phyloP scores from a whole-genome alignment of 2,329 filamentous ascomycete genomes.

The Fusarium sp. region DNA sequence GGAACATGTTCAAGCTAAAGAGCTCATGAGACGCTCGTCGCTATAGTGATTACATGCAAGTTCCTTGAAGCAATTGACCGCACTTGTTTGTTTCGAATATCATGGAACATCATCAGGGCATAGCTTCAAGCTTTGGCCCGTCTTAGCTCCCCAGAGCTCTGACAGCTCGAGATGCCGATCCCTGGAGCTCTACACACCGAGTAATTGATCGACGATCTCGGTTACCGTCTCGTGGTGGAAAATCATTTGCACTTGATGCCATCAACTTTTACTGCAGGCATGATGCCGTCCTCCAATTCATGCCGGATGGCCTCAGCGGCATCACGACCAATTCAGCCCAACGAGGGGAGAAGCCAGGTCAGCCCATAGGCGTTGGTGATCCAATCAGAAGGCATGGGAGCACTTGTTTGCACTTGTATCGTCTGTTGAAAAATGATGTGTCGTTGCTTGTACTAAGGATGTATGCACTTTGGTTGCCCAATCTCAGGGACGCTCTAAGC shows the following conservation, averaged over 20 bases:
- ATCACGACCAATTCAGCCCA: constrained; percentile 32
- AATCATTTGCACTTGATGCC: constrained; percentile 33
- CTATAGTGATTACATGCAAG: constrained; percentile 37
- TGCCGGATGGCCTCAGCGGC: constrained; percentile 41
- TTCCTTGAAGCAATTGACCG: constrained; percentile 39
- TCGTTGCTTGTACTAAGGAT: constrained; percentile 30
- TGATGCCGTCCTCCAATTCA: constrained; percentile 25
- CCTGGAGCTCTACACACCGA: constrained; percentile 29
- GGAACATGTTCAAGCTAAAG: constrained; percentile 27
- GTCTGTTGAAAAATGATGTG: constrained; percentile 38
- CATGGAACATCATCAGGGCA: constrained; percentile 33
- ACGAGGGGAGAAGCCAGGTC: constrained; percentile 27
- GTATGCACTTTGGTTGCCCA: constrained; percentile 25
- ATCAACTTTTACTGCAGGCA: constrained; percentile 17
- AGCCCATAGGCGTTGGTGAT: constrained; percentile 31
- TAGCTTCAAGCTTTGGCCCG: constrained; percentile 39
- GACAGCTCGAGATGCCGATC: constrained; percentile 33
- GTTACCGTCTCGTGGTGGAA: constrained; percentile 21
- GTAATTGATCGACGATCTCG: constrained; percentile 42
- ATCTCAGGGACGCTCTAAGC: constrained; percentile 16
- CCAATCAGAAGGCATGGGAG: constrained; percentile 22
- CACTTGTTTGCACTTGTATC: constrained; percentile 21
- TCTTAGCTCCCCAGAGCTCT: constrained; percentile 34
- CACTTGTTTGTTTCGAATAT: constrained; percentile 20
- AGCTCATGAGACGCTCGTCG: constrained; percentile 38